Conservation (phyloP, 2,329 filamentous ascomycete species). For the Neofusicoccum parvum region DNA sequence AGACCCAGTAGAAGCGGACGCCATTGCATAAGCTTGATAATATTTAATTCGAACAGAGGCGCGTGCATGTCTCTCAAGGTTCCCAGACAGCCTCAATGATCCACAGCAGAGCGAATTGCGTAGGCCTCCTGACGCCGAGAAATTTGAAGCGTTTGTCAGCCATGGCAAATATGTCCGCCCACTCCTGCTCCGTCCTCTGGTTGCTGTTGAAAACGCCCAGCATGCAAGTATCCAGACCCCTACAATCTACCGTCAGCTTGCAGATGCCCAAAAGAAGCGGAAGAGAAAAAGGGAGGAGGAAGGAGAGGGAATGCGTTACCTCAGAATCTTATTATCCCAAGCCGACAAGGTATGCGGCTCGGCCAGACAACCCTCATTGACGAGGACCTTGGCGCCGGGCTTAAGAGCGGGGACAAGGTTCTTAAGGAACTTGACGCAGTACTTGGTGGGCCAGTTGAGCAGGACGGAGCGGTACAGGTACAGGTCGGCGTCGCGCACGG, state of each 20-base stretch:
- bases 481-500: slow-evolving; percentile 54
- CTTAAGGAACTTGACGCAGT: slow-evolving; percentile 35
- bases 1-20: no score
- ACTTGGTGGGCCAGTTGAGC: slow-evolving; percentile 61
- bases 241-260: not conserved
- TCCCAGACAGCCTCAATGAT: not conserved
- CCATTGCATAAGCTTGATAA: no score
- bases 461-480: slow-evolving; percentile 64
- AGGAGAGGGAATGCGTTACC: not conserved
- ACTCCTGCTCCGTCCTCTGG: slow-evolving; percentile 12
- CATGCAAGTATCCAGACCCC: slow-evolving; percentile 17
- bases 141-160: slow-evolving; percentile 20
- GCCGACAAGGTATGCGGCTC: not conserved
- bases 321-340: not conserved
- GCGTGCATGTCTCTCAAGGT: no score
- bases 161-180: slow-evolving; percentile 7
- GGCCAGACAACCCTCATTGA: slow-evolving; percentile 18
- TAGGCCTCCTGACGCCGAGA: not conserved
- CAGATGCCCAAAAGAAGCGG: no score
- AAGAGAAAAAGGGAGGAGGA: not conserved
- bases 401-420: slow-evolving; percentile 47
- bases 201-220: not conserved
- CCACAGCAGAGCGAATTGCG: not conserved
- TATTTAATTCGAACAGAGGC: no score
- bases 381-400: not conserved